phyloP scores from a whole-genome alignment of 2,329 filamentous ascomycete genomes.

The Pseudocercospora cruenta region DNA sequence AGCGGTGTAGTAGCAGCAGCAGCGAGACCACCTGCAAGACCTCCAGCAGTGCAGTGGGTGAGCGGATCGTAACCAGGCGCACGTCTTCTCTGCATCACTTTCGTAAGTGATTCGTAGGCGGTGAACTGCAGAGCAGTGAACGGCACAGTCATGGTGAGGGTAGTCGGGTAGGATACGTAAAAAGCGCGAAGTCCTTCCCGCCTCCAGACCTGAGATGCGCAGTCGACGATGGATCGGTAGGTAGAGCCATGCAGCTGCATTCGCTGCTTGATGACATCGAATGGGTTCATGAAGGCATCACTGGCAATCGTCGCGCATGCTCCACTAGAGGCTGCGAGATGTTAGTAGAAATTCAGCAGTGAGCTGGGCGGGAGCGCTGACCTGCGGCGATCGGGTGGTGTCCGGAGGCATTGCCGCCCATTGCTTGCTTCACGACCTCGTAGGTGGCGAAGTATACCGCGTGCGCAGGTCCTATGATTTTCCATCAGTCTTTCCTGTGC shows the following conservation, averaged over 20 bases:
- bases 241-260: conserved; percentile 98
- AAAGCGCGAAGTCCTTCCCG: conserved; percentile 89
- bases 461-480: conserved; percentile 78
- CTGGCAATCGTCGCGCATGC: conserved; percentile 95
- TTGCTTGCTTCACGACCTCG: conserved; percentile 92
- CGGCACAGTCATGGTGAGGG: conserved; percentile 96
- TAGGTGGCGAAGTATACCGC: conserved; percentile 99
- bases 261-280: conserved; percentile 98
- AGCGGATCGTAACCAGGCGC: conserved; percentile 76
- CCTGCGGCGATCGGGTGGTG: conserved; percentile 94
- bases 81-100: conserved; percentile 73
- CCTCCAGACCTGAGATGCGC: conserved; percentile 83
- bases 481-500: conserved; percentile 31
- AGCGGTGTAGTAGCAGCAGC: conserved; percentile 93
- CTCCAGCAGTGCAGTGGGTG: conserved; percentile 91
- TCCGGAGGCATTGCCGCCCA: conserved; percentile 86
- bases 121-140: conserved; percentile 98
- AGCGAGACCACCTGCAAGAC: conserved; percentile 88
- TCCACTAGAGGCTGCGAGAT: conserved; percentile 77
- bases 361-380: conserved; percentile 46
- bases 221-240: conserved; percentile 84
- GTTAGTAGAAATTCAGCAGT: conserved; percentile 11
- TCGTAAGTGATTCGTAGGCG: conserved; percentile 95
- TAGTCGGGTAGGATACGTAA: conserved; percentile 98
- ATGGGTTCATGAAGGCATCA: conserved; percentile 98